Base-by-base conservation (phyloP, 805 yeast genomes). In the Kodamaea jinghongensis region DNA sequence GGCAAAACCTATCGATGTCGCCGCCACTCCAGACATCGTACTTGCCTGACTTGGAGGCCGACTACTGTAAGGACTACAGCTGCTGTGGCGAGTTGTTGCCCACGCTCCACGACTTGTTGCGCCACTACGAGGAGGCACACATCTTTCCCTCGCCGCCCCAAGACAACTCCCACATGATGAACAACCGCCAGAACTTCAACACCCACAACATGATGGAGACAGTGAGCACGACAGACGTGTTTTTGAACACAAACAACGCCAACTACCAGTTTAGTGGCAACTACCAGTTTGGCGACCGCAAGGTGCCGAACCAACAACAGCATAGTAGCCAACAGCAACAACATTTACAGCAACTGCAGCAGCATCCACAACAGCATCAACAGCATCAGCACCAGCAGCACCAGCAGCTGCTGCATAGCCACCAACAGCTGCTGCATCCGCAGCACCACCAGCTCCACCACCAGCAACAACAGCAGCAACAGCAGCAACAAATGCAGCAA, bases 61-160 rank as follows among this genome's bases (percentile, higher is more conserved):
- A 90, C 60, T 93, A 91, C 64, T 93, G 99, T 63, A 86, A 86
- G 61, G 99, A 93, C 67, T 93, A 93, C 65, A 80, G 88, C 37
- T 93, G 99, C 65, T 93, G 99, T 67, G 99, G 98, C 20, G 84
- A 86, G 57, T 70, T 83, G 31, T 73, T 93, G 45, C 98, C 98
- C 23, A 90, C 96, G 9, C 70, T 93, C 48, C 99, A 93, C 61
- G 99, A 93, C 60, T 71, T 93, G 45, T 72, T 93, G 47, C 79
- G 93, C 52, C 99, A 93, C 61, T 93, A 93, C 60, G 99, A 93
- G 60, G 98, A 93, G 63, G 88, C 93, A 34, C 99, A 93, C 64
- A 90, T 93, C 42, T 69, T 70, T 47, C 72, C 75, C 28, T 73
- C 76, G 31, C 78, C 77, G 3, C 77, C 77, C 28, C 49, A 58